Evolutionary conservation across 768 basidiomycete species (phyloP).

Genomic region (Phaeotremella fagi): DNA sequence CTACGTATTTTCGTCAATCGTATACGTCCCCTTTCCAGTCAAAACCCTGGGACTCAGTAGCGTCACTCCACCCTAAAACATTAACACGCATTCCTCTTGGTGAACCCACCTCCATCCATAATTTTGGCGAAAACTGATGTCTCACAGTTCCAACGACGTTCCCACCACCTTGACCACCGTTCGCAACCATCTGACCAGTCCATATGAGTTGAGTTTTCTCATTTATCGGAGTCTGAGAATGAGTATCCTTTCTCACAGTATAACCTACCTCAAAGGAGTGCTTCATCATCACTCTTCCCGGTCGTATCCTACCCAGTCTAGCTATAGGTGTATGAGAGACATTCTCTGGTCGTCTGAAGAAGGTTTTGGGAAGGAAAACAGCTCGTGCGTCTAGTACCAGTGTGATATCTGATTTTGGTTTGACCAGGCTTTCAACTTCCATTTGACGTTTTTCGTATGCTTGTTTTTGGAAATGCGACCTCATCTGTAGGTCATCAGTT

Average conservation of each 20-base stretch:
- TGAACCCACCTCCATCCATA: conserved; percentile 50
- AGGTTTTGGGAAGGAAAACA: conserved; percentile 33
- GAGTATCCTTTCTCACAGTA: conserved; percentile 39
- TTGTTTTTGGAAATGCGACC: conserved; percentile 36
- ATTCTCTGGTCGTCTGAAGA: conserved; percentile 30
- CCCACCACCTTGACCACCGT: conserved; percentile 48
- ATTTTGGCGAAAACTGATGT: conserved; percentile 69
- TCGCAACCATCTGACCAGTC: conserved; percentile 43
- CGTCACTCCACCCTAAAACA: conserved; percentile 23
- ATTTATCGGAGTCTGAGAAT: conserved; percentile 46
- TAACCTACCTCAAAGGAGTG: conserved; percentile 45
- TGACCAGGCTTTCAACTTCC: conserved; percentile 43
- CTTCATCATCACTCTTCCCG: conserved; percentile 46
- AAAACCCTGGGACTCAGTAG: conserved; percentile 36
- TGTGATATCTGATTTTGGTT: conserved; percentile 42
- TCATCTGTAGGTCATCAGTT: conserved; percentile 16
- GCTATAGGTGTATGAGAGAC: conserved; percentile 30
- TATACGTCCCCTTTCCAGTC: conserved; percentile 39
- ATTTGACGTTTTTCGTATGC: conserved; percentile 35
- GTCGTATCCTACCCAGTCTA: conserved; percentile 25
- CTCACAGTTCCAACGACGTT: conserved; percentile 65
- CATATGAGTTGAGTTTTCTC: conserved; percentile 40
- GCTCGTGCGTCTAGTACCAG: conserved; percentile 44
- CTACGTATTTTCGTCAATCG: conserved; percentile 40
- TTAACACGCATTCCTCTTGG: background rate